Evolutionary conservation across 805 yeast species (phyloP).

Genomic region (Barnettozyma salicaria): DNA sequence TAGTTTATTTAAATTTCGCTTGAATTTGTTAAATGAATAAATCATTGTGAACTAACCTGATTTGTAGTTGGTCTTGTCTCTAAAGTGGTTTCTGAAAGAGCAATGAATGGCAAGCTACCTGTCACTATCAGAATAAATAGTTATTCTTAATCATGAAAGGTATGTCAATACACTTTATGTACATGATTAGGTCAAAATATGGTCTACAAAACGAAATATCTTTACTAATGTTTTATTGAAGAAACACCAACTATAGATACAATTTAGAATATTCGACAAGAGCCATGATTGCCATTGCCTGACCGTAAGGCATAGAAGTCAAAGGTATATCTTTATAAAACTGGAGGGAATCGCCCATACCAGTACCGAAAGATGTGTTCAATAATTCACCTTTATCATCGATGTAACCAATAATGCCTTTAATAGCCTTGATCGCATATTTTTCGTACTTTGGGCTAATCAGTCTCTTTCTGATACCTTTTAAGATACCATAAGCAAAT

Average conservation of each 20-base stretch:
- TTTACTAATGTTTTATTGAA: too few species aligned
- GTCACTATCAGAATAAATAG: too few species aligned
- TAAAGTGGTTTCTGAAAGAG: too few species aligned
- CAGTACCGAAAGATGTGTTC: slow-evolving; percentile 14
- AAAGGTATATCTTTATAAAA: slow-evolving; percentile 13
- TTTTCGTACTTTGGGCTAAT: slow-evolving; percentile 8
- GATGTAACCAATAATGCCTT: slow-evolving; percentile 12
- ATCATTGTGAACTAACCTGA: too few species aligned
- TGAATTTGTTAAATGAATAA: too few species aligned
- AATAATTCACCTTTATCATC: slow-evolving; percentile 12
- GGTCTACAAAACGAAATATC: too few species aligned
- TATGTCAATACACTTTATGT: too few species aligned
- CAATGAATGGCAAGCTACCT: too few species aligned
- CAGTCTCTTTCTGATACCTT: slow-evolving; percentile 9
- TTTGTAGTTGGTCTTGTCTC: too few species aligned
- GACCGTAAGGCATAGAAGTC: slow-evolving; percentile 15
- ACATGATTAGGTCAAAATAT: too few species aligned
- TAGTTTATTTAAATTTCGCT: not conserved
- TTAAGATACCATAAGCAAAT: slow-evolving; percentile 12
- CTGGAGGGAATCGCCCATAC: slow-evolving; percentile 13
- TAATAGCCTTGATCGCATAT: slow-evolving; percentile 12
- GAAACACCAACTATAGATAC: slow-evolving; percentile 2
- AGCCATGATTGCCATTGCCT: slow-evolving; percentile 15
- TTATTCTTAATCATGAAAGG: too few species aligned
- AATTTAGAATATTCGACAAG: slow-evolving; percentile 12